Base-by-base conservation (phyloP, 768 basidiomycete species). In the Sutorius australiensis region DNA sequence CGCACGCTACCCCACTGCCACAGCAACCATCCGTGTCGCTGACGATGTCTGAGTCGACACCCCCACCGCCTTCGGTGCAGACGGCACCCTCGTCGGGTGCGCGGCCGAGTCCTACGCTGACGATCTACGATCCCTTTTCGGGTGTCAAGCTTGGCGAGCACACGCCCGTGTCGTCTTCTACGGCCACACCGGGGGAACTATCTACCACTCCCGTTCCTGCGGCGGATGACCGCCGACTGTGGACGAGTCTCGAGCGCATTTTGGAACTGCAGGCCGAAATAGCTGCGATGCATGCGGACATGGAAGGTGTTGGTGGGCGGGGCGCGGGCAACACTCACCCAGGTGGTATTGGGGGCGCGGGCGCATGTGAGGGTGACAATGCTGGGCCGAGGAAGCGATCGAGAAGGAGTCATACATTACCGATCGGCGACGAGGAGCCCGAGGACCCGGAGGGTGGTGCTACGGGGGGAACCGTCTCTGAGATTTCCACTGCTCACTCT, bases 241-340 rank as follows among this genome's bases (percentile, higher is more conserved):
- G 89, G 89, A 62, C 77, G 0, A 82, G 85, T 55, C 77, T 91
- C 14, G 80, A 81, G 17, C 77, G 76, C 40, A 84, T 91, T n/a
- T 66, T 88, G 56, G 83, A 84, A 34, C 68, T 91, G 30, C 87
- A 91, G 65, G 81, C 78, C 50, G 81, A 87, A 57, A 81, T 91
- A 32, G 83, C 88, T 6, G 74, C 72, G 57, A 81, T 87, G 79
- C 89, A 90, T 63, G 69, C 83, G 10, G 81, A 84, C 24, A 87
- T 91, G 86, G 89, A 91, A 65, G 78, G 78, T 37, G 76, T 86
- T 1, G 58, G 69, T 53, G 51, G 38, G 11, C 46, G 39, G 13
- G 50, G 43, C 1, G 11, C 36, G 40, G 67, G 54, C 13, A 50
- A n/a, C 8, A 16, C 7, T 0, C 54, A 55, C 41, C 30, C 51